These are phyloP conservation scores for Venturia asperata DNA, from an alignment of 2,329 filamentous ascomycete species.

Conservation along the genomic window DNA sequence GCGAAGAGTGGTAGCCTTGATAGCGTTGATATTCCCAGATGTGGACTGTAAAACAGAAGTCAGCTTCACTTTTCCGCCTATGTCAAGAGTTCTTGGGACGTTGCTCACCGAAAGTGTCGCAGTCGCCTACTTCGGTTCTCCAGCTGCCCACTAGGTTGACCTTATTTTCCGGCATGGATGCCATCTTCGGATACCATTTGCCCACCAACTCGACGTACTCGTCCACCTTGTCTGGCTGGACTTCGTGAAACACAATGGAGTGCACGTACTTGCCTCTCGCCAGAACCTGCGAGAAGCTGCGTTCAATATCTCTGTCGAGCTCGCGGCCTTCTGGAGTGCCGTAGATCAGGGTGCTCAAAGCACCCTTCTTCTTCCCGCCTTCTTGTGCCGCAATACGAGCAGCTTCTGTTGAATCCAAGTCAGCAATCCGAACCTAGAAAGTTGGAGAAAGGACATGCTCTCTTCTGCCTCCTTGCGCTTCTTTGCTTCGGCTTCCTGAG, in stretches of 20 bases:
- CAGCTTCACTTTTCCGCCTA: background rate
- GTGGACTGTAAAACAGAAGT: slow-evolving; percentile 59
- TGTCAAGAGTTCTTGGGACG: background rate
- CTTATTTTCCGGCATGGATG: slow-evolving; percentile 76
- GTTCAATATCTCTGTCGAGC: slow-evolving; percentile 91
- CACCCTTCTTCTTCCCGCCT: slow-evolving; percentile 58
- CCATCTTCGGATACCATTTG: slow-evolving; percentile 87
- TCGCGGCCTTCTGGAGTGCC: slow-evolving; percentile 92
- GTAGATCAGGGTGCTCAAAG: slow-evolving; percentile 85
- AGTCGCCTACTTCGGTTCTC: slow-evolving; percentile 95
- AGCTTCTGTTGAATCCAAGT: slow-evolving; percentile 42
- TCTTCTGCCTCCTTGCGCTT: slow-evolving; percentile 73
- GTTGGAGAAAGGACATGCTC: slow-evolving; percentile 51
- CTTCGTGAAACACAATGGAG: slow-evolving; percentile 92
- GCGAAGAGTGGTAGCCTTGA: slow-evolving; percentile 86
- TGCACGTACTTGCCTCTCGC: slow-evolving; percentile 97
- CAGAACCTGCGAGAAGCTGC: slow-evolving; percentile 89
- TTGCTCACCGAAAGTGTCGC: slow-evolving; percentile 81
- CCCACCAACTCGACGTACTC: slow-evolving; percentile 89
- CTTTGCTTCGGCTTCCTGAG: slow-evolving; percentile 53
- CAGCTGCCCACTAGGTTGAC: slow-evolving; percentile 96
- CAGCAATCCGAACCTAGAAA: slow-evolving; percentile 53
- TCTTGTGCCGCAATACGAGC: slow-evolving; percentile 53
- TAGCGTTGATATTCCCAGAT: slow-evolving; percentile 99
- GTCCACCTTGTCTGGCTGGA: slow-evolving; percentile 90